A percentile compares a stretch with the other conserved stretches of the same genome.
phyloP scores from a whole-genome alignment of 352 stramenopile species.

The Peronospora tabacina region DNA sequence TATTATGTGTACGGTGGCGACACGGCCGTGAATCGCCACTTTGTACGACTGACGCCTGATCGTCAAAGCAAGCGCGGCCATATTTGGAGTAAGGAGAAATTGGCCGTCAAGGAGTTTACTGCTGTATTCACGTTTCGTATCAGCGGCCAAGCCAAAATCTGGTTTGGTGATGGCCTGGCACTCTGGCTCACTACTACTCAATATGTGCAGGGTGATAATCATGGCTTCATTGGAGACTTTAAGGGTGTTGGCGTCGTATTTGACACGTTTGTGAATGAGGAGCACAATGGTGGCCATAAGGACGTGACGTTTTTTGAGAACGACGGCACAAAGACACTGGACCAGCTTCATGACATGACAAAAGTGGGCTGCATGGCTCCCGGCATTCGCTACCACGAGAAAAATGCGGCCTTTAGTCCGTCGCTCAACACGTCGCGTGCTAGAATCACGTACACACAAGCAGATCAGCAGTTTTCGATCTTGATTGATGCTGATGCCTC shows the following conservation, averaged over 20 bases:
- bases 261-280: conserved; percentile 80
- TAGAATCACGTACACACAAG: conserved; percentile 64
- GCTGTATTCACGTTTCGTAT: conserved; percentile 80
- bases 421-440: conserved; percentile 75
- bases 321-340: conserved; percentile 64
- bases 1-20: conserved; percentile 58
- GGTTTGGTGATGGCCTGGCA: conserved; percentile 73
- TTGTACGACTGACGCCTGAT: conserved; percentile 72
- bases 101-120: conserved; percentile 58
- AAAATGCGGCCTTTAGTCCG: conserved; percentile 66
- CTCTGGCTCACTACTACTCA: conserved; percentile 68
- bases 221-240: conserved; percentile 72
- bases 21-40: conserved; percentile 70
- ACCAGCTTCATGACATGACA: conserved; percentile 61
- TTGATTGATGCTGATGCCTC: conserved; percentile 67
- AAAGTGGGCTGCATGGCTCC: conserved; percentile 73
- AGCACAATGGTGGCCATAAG: conserved; percentile 72
- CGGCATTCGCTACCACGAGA: conserved; percentile 75
- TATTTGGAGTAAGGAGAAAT: conserved; percentile 64
- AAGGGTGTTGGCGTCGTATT: conserved; percentile 73
- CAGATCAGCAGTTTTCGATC: conserved; percentile 54
- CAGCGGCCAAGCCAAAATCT: conserved; percentile 61
- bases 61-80: conserved; percentile 68
- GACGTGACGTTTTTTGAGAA: conserved; percentile 81
- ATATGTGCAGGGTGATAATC: conserved; percentile 62